Conservation (phyloP, 768 basidiomycete species). For the Ramaria sp. region DNA sequence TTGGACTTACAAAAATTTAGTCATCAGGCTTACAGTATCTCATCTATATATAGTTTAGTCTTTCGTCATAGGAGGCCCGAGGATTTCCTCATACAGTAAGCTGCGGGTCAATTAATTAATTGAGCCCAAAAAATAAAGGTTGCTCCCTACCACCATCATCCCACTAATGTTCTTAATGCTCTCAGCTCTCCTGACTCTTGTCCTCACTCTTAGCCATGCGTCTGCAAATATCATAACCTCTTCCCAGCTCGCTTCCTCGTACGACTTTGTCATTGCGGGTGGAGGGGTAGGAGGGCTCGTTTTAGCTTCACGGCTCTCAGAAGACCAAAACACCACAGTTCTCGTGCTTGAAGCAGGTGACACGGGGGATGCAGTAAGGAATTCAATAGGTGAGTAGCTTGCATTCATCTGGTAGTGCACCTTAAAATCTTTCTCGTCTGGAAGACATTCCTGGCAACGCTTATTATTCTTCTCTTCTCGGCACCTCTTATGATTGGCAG, state of each 20-base stretch:
- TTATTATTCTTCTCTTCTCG: conserved; percentile 40
- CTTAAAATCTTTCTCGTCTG: neutral
- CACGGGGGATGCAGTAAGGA: conserved; percentile 6
- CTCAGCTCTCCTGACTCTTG: neutral
- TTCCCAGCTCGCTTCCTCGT: conserved; percentile 28
- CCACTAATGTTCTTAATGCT: neutral
- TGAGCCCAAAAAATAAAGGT: too few relatives aligned
- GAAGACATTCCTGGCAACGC: conserved; percentile 41
- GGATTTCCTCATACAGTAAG: too few relatives aligned
- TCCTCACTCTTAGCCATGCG: neutral
- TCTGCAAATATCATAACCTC: conserved; percentile 28
- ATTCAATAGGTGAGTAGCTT: conserved; percentile 7
- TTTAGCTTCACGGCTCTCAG: conserved; percentile 35
- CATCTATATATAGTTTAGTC: too few relatives aligned
- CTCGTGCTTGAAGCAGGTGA: conserved; percentile 22
- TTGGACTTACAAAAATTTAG: too few relatives aligned
- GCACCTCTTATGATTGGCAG: conserved; percentile 43
- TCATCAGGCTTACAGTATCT: too few relatives aligned
- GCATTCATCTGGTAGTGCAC: neutral
- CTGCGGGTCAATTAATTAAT: too few relatives aligned
- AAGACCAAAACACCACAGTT: conserved; percentile 33
- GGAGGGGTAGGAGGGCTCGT: conserved; percentile 39
- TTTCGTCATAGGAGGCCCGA: too few relatives aligned
- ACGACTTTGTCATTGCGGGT: conserved; percentile 46
- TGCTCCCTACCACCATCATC: too few relatives aligned